A percentile compares a stretch with the other conserved stretches of the same genome.
Conservation (phyloP, 352 stramenopile species). For the Phytophthora constricta region DNA sequence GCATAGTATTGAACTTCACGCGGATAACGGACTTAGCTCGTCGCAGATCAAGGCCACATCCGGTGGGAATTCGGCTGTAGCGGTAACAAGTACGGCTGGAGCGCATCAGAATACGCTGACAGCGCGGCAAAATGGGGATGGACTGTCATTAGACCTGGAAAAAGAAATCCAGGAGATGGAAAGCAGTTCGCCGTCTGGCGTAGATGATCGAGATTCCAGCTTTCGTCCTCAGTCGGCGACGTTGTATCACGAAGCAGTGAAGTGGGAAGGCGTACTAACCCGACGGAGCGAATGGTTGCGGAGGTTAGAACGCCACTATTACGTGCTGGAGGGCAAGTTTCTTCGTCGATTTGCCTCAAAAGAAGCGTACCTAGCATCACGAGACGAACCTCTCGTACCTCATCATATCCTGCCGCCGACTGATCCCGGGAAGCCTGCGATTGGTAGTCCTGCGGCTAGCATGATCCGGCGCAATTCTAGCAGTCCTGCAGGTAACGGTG, state of each 20-base stretch:
- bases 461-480: conserved; percentile 51
- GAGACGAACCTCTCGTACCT: conserved; percentile 75
- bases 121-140: conserved; percentile 25
- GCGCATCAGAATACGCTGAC: conserved; percentile 10
- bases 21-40: conserved; percentile 13
- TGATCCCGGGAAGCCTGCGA: conserved; percentile 38
- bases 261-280: conserved; percentile 85
- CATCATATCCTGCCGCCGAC: conserved; percentile 46
- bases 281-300: conserved; percentile 85
- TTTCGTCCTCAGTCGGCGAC: conserved; percentile 70
- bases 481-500: conserved; percentile 50
- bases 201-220: conserved; percentile 40
- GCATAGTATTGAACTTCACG: conserved; percentile 15
- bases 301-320: conserved; percentile 86
- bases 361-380: conserved; percentile 80
- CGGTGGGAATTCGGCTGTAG: not conserved
- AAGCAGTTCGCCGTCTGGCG: conserved; percentile 26
- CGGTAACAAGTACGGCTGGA: conserved; percentile 6
- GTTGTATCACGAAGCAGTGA: conserved; percentile 83
- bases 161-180: conserved; percentile 26
- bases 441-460: conserved; percentile 38
- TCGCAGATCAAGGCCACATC: conserved; percentile 14
- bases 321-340: conserved; percentile 87
- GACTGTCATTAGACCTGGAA: conserved; percentile 32
- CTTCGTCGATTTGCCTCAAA: conserved; percentile 86